A percentile compares a stretch with the other conserved stretches of the same genome.
Conservation (phyloP, 2,329 filamentous ascomycete genomes). For the Colletotrichum plurivorum region DNA sequence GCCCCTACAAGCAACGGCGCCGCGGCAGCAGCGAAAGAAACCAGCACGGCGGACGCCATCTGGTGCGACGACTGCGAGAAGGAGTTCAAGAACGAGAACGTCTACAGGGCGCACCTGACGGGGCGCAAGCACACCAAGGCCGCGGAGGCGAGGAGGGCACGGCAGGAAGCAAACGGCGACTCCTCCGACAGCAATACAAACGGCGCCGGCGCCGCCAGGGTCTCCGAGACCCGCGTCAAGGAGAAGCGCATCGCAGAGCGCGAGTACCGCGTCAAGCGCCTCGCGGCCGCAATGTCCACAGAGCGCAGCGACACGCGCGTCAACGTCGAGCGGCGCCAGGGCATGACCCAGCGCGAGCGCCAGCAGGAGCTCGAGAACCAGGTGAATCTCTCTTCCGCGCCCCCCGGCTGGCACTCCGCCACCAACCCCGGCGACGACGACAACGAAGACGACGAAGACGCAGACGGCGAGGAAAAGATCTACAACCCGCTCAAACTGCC, state of each 20-base stretch:
- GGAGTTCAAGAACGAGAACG: constrained; percentile 95
- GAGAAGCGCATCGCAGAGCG: constrained; percentile 92
- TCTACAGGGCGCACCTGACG: constrained; percentile 89
- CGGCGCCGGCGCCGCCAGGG: constrained; percentile 42
- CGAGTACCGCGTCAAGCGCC: constrained; percentile 85
- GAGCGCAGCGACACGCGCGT: constrained; percentile 91
- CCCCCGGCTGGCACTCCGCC: constrained; percentile 45
- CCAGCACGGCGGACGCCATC: constrained; percentile 72
- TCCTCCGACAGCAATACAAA: constrained; percentile 47
- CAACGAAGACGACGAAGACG: constrained; percentile 77
- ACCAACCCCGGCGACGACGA: constrained; percentile 55
- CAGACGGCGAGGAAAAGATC: constrained; percentile 87
- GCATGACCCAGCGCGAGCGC: constrained; percentile 96
- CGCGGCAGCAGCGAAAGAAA: constrained; percentile 50
- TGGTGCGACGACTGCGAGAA: constrained; percentile 96
- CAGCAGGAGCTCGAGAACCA: constrained; percentile 94
- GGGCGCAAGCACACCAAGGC: constrained; percentile 95
- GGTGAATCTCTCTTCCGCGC: constrained; percentile 71
- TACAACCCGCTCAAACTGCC: constrained; percentile 98
- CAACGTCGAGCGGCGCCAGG: constrained; percentile 96
- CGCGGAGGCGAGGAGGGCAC: constrained; percentile 74
- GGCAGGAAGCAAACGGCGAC: constrained; percentile 55
- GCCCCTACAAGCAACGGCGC: constrained; percentile 41
- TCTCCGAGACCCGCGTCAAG: constrained; percentile 75
- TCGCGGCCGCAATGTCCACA: constrained; percentile 86